These are phyloP conservation scores for Geotrichum fermentans DNA, from an alignment of 1,139 yeast species.

Conservation along the genomic window DNA sequence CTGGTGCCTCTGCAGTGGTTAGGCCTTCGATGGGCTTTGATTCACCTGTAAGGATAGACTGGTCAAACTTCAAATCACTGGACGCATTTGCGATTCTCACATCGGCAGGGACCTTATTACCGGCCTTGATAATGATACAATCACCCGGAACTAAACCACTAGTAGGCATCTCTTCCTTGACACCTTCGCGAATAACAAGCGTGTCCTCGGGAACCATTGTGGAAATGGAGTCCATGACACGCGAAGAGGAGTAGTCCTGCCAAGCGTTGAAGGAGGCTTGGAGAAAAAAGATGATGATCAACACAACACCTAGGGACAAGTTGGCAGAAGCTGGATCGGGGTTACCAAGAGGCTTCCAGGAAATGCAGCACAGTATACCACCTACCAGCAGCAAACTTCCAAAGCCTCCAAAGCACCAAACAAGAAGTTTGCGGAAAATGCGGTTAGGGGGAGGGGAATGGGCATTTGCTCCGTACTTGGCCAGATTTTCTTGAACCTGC, in stretches of 20 bases:
- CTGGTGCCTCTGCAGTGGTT: conserved; percentile 35
- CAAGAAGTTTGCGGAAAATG: conserved; percentile 35
- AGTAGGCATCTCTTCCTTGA: conserved; percentile 29
- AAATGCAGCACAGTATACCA: conserved; percentile 42
- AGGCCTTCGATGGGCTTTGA: conserved; percentile 43
- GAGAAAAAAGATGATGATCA: conserved; percentile 42
- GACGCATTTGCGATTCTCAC: conserved; percentile 38
- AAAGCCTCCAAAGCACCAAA: conserved; percentile 48
- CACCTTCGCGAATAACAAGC: conserved; percentile 41
- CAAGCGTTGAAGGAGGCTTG: conserved; percentile 47
- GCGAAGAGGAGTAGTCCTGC: conserved; percentile 46
- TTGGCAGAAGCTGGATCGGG: conserved; percentile 45
- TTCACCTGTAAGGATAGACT: conserved; percentile 50
- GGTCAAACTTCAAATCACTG: conserved; percentile 45
- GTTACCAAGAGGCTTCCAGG: conserved; percentile 48
- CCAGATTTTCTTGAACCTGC: conserved; percentile 26
- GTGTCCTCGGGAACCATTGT: conserved; percentile 44
- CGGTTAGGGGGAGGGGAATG: conserved; percentile 42
- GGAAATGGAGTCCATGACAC: conserved; percentile 47
- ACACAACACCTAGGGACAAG: conserved; percentile 43
- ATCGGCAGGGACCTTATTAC: conserved; percentile 49
- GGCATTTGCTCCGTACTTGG: conserved; percentile 30
- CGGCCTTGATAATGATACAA: conserved; percentile 40
- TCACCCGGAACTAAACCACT: conserved; percentile 33
- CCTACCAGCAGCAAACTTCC: conserved; percentile 43